These are phyloP conservation scores for Agrocybe pediades DNA, from an alignment of 768 basidiomycete species.

Conservation along the genomic window DNA sequence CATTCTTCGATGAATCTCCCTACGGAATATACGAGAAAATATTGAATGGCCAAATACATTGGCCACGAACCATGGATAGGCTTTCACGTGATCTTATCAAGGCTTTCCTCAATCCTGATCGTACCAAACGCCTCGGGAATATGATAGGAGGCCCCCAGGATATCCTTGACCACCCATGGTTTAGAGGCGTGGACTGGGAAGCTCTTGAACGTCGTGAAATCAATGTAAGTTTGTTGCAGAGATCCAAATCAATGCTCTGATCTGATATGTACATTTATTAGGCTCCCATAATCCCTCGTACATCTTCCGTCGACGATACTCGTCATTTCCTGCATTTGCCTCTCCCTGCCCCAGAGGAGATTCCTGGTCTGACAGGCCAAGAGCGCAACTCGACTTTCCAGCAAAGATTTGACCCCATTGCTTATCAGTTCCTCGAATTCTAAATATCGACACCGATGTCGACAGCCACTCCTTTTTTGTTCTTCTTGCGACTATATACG, in stretches of 20 bases:
- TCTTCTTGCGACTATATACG: too few species aligned
- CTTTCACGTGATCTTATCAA: conserved; percentile 88
- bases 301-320: conserved; percentile 79
- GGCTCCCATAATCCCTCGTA: conserved; percentile 88
- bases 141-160: conserved; percentile 91
- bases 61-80: conserved; percentile 89
- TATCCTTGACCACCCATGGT: conserved; percentile 92
- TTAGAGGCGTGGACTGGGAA: conserved; percentile 92
- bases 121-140: conserved; percentile 90
- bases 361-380: conserved; percentile 73
- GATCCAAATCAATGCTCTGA: neutral
- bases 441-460: conserved; percentile 35
- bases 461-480: conserved; percentile 19
- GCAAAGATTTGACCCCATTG: conserved; percentile 65
- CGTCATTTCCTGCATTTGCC: conserved; percentile 85
- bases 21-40: conserved; percentile 99
- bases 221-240: conserved; percentile 49
- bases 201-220: conserved; percentile 86
- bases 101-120: conserved; percentile 89
- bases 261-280: conserved; percentile 29
- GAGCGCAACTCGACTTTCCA: conserved; percentile 60
- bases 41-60: conserved; percentile 81
- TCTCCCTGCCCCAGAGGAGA: conserved; percentile 73
- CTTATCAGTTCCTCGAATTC: conserved; percentile 78
- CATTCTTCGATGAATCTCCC: conserved; percentile 98